Base-by-base conservation (phyloP, 208 protist genomes). In the Angomonas ambiguus region DNA sequence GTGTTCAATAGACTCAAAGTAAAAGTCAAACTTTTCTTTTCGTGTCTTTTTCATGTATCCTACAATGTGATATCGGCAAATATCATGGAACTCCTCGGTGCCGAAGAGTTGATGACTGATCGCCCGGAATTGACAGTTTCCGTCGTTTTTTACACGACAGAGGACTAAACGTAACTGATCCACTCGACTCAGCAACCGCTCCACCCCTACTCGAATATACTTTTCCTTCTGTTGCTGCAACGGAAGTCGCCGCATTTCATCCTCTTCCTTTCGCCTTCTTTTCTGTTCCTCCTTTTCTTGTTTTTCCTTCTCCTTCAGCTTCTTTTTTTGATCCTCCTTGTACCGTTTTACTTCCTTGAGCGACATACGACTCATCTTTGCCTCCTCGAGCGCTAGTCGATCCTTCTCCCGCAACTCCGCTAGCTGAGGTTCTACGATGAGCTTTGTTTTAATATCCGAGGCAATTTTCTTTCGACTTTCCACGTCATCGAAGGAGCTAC, bases 41-140 rank as follows among this genome's bases (percentile, higher is more conserved):
- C 88, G 85, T 2, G 81, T 70, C 22, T 77, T 59, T n/a, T 77
- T 76, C 87, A 96, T 94, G 80, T 94, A 93, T 13, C 77, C 82
- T 16, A 93, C 82, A 25, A 96, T 64, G 63, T 92, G 84, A 33
- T 67, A 75, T 30, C 86, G 85, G 30, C 93, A 69, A 49, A 91
- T 67, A 51, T 94, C 85, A 65, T 94, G 86, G 72, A 88, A 91
- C 33, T 85, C 71, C 71, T 96, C 80, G 27, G 83, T 82, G 48
- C 91, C 84, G 20, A 92, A 76, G 28, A 96, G 69, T 61, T 96
- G 91, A n/a, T 93, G 83, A 1, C 88, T 74, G 67, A 96, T 79
- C 60, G 88, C 81, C 34, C 88, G 80, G 69, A 96, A 96, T 64
- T 94, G 88, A 61, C 91, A 96, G 70, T 96, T 96, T 41, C 91